Evolutionary conservation across 2,329 filamentous ascomycete species (phyloP).

Genomic region (Knufia fluminis): DNA sequence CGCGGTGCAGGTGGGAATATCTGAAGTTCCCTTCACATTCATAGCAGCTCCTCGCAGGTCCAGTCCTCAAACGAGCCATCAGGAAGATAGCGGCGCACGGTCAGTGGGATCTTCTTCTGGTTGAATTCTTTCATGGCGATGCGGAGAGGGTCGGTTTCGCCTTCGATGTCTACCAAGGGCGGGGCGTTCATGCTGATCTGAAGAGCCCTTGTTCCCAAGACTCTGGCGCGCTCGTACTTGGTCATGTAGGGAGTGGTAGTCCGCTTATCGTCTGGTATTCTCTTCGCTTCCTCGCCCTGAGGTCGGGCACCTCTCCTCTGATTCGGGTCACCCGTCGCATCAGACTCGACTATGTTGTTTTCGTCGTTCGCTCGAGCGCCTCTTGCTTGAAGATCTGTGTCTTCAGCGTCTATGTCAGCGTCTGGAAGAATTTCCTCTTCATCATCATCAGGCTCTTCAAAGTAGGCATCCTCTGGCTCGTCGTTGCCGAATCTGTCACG

Average conservation of each 20-base stretch:
- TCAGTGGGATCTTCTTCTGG: conserved; percentile 97
- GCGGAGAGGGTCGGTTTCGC: conserved; percentile 93
- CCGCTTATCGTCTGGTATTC: conserved; percentile 78
- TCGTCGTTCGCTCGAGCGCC: conserved; percentile 48
- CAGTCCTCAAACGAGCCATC: conserved; percentile 99
- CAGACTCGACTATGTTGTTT: conserved; percentile 38
- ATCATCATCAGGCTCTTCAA: conserved; percentile 48
- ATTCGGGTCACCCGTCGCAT: conserved; percentile 41
- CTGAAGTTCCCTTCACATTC: conserved; percentile 15
- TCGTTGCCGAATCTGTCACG: conserved; percentile 19
- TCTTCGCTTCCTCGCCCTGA: conserved; percentile 62
- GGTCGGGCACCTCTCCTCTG: conserved; percentile 38
- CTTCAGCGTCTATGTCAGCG: conserved; percentile 36
- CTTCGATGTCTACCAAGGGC: conserved; percentile 90
- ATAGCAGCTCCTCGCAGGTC: conserved; percentile 91
- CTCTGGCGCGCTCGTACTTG: conserved; percentile 92
- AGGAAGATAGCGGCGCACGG: conserved; percentile 88
- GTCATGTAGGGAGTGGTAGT: conserved; percentile 98
- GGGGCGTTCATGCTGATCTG: conserved; percentile 99
- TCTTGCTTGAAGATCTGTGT: conserved; percentile 38
- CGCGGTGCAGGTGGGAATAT: too few species aligned
- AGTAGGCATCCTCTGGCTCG: conserved; percentile 30
- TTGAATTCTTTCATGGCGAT: conserved; percentile 96
- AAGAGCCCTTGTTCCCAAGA: conserved; percentile 82
- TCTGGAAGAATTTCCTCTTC: conserved; percentile 50